Evolutionary conservation across 1,284 basidiomycete species (phyloP).

Genomic region (Amylostereum chailletii): DNA sequence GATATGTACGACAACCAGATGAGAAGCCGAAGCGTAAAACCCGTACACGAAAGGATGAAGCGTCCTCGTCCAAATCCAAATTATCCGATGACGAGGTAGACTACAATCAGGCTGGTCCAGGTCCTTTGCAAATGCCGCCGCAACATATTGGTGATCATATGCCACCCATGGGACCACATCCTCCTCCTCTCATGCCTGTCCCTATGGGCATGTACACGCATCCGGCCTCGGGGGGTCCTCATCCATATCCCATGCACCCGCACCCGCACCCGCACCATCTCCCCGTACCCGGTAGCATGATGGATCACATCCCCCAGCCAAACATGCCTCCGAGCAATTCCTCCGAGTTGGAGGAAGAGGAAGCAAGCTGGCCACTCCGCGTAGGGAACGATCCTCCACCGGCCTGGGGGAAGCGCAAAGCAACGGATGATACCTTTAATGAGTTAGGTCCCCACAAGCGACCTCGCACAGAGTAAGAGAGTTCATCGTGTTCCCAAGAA

Average conservation of each 20-base stretch:
- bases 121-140: conserved; percentile 10
- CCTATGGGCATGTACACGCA: conserved; percentile 10
- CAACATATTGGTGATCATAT: conserved; percentile 6
- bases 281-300: conserved; percentile 11
- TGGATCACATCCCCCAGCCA: conserved; percentile 10
- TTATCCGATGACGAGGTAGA: conserved; percentile 14
- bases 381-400: conserved; percentile 56
- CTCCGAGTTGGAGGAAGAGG: conserved; percentile 45
- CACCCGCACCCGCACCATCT: conserved; percentile 10
- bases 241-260: conserved; percentile 6
- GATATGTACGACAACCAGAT: conserved; percentile 63
- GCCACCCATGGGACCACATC: conserved; percentile 4
- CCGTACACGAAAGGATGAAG: conserved; percentile 27
- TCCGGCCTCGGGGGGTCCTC: neutral
- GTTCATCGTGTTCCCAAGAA: neutral
- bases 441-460: conserved; percentile 18
- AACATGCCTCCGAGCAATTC: neutral
- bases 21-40: conserved; percentile 45
- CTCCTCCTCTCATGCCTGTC: conserved; percentile 5
- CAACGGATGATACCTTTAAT: conserved; percentile 24
- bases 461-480: conserved; percentile 20
- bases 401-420: conserved; percentile 55
- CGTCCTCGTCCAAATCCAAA: conserved; percentile 4
- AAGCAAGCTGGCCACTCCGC: conserved; percentile 53
- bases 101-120: conserved; percentile 13